Evolutionary conservation across 2,329 filamentous ascomycete species (phyloP).

Genomic region (Pochonia chlamydosporia): DNA sequence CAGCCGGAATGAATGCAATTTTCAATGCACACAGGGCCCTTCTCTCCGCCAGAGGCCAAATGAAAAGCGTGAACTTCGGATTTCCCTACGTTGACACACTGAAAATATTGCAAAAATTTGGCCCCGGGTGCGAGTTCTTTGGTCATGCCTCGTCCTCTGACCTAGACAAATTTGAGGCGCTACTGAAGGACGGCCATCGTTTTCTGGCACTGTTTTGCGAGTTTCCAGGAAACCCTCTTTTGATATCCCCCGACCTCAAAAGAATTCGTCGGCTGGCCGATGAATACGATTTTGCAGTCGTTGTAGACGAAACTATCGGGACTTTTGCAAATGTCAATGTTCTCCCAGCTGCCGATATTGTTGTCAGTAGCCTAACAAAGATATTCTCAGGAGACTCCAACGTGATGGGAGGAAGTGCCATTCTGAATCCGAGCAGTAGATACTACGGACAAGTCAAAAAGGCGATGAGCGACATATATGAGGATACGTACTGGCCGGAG

Average conservation of each 20-base stretch:
- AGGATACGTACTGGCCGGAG: constrained; percentile 91
- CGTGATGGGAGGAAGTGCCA: constrained; percentile 85
- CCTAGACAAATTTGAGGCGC: constrained; percentile 73
- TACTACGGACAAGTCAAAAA: constrained; percentile 67
- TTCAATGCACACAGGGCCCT: constrained; percentile 79
- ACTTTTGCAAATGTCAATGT: constrained; percentile 97
- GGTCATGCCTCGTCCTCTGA: constrained; percentile 72
- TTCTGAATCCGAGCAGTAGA: constrained; percentile 58
- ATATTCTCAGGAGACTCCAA: constrained; percentile 97
- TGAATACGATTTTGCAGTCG: constrained; percentile 79
- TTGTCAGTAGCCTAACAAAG: constrained; percentile 93
- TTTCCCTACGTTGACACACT: constrained; percentile 97
- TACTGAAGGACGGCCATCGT: constrained; percentile 65
- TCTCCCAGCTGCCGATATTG: constrained; percentile 79
- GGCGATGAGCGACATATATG: constrained; percentile 60
- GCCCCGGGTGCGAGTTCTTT: constrained; percentile 83
- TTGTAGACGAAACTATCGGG: constrained; percentile 93
- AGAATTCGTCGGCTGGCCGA: constrained; percentile 79
- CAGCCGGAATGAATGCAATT: constrained; percentile 91
- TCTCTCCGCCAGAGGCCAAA: constrained; percentile 53
- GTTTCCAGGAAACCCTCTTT: constrained; percentile 86
- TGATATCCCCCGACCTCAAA: constrained; percentile 75
- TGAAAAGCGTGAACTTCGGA: constrained; percentile 86
- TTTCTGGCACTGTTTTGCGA: constrained; percentile 88
- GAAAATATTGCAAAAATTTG: constrained; percentile 92